phyloP scores from a whole-genome alignment of 2,329 filamentous ascomycete species.

The Diaporthe eres region DNA sequence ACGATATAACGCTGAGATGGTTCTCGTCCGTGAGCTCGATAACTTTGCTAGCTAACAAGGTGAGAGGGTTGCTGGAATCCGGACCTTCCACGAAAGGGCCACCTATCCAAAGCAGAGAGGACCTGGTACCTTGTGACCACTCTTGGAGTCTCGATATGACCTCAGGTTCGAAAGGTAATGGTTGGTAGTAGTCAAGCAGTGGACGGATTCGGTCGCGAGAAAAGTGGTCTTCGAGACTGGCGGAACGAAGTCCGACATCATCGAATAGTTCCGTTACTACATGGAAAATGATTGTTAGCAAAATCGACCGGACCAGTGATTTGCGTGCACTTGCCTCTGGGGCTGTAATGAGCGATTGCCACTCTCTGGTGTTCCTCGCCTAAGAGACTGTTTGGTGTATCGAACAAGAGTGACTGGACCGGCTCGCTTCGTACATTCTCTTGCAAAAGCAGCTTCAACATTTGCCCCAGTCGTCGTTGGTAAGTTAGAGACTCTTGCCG shows the following conservation, averaged over 20 bases:
- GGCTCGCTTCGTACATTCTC: too few species aligned
- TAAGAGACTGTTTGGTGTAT: too few species aligned
- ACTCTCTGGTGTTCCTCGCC: too few species aligned
- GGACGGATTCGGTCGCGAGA: slow-evolving; percentile 21
- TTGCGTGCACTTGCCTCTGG: too few species aligned
- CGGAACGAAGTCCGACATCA: too few species aligned
- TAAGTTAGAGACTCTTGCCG: too few species aligned
- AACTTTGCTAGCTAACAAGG: slow-evolving; percentile 33
- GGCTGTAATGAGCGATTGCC: too few species aligned
- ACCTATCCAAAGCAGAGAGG: slow-evolving; percentile 39
- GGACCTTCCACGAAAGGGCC: neutral
- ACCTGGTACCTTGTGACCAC: slow-evolving; percentile 16
- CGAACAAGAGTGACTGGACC: too few species aligned
- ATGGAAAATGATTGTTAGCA: too few species aligned
- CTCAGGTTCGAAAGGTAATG: neutral
- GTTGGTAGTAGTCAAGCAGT: neutral
- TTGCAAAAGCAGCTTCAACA: too few species aligned
- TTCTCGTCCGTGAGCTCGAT: slow-evolving; percentile 28
- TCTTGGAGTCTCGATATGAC: neutral
- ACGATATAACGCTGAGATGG: slow-evolving; percentile 39
- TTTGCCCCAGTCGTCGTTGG: too few species aligned
- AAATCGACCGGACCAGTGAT: rapidly evolving
- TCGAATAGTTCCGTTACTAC: too few species aligned
- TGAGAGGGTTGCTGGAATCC: slow-evolving; percentile 35
- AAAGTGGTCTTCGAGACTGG: slow-evolving; percentile 24